These are phyloP conservation scores for Rhizopogon roseolus DNA, from an alignment of 768 basidiomycete species.

Conservation along the genomic window DNA sequence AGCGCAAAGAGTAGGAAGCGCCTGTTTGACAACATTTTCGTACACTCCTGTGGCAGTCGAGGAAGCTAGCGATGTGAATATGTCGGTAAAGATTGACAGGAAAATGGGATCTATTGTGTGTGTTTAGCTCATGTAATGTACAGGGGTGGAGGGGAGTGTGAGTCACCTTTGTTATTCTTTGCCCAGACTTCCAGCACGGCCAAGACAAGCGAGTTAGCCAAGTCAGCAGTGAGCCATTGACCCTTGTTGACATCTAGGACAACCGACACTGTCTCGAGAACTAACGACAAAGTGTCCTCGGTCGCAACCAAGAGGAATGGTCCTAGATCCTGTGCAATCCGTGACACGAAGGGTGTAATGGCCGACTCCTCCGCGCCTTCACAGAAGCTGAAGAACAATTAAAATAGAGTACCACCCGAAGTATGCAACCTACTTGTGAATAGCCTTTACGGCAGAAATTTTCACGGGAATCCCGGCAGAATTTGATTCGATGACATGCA, in stretches of 20 bases:
- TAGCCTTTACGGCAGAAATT: conserved; percentile 88
- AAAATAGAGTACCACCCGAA: not conserved
- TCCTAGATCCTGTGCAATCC: conserved; percentile 76
- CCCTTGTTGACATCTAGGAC: conserved; percentile 71
- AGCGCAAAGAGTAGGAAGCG: conserved; percentile 68
- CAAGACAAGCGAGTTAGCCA: conserved; percentile 60
- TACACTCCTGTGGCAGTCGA: conserved; percentile 60
- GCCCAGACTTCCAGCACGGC: conserved; percentile 80
- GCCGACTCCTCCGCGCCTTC: conserved; percentile 53
- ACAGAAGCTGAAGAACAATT: conserved; percentile 55
- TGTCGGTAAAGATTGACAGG: conserved; percentile 78
- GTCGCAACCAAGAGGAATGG: conserved; percentile 78
- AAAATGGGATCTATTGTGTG: conserved; percentile 74
- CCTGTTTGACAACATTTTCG: conserved; percentile 63
- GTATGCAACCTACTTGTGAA: conserved; percentile 71
- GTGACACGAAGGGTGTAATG: conserved; percentile 58
- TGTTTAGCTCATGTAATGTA: not conserved
- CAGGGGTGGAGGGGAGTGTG: not conserved
- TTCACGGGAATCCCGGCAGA: conserved; percentile 84
- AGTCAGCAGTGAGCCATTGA: conserved; percentile 64
- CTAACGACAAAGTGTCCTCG: conserved; percentile 85
- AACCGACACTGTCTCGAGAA: conserved; percentile 81
- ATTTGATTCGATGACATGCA: conserved; percentile 75
- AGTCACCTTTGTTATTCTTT: conserved; percentile 77
- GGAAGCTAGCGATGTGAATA: conserved; percentile 65